Base-by-base conservation (phyloP, 1,139 yeast genomes). In the Pichia sp. region DNA sequence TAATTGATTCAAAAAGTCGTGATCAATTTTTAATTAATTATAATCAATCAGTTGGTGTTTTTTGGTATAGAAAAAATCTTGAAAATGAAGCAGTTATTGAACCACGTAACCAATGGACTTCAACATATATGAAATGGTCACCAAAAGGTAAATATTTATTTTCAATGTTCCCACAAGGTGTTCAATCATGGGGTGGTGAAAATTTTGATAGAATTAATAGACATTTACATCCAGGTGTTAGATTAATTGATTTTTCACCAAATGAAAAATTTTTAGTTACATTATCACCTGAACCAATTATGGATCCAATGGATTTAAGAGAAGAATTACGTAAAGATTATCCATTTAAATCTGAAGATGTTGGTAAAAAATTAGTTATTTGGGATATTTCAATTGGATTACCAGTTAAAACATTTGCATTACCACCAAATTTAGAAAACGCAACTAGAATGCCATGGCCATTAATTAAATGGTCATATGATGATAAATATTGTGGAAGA, bases 101-200 rank as follows among this genome's bases (percentile, higher is more conserved):
- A 56, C 84, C 95, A 55, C 75, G 89, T 67, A 70, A 73, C 52
- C 80, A 81, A 49, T 87, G 94, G 82, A 88, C 96, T 40, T 80
- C 88, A 46, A 82, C 86, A 51, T 85, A 80, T 54, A 85, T 89
- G 55, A 81, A 82, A 61, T 91, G 89, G 71, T 88, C 97, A 40
- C 96, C 97, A 56, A 80, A 80, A 65, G 99, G 99, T 63, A 81
- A 93, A 21, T 89, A 78, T 58, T 68, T 91, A 52, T 79, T 86
- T 56, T 82, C 96, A 2, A 74, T 88, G 59, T 96, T 91, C 64
- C 88, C 89, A 43, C 95, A 87, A 66, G 98, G 98, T 70, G 79
- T 88, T 43, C 95, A 88, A 63, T 76, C 93, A 28, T 91, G 97
- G 95, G 98, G 97, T 61, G 97, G 97, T 49, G 76, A 76, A 39